Evolutionary conservation across 805 yeast species (phyloP), one percentile per base, ranked within the genome.

Genomic region (Metschnikowia arizonensis): DNA sequence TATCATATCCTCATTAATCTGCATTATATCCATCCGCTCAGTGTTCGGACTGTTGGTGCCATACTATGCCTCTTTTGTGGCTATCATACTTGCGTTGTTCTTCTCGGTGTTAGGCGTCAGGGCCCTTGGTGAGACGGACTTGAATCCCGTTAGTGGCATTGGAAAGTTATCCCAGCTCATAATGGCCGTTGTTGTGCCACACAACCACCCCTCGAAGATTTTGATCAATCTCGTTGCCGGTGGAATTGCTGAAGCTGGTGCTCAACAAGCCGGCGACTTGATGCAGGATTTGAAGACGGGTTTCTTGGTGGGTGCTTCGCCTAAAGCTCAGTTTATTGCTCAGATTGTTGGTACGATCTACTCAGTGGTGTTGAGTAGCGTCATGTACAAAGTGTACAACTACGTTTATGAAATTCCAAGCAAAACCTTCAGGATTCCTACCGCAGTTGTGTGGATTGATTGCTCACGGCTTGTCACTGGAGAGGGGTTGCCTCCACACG

Each of bases 201-300:
- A 73, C 26, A 63, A 71, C 36, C 85, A 82, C 47, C 95, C 95
- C 1, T 89, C 95, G 1, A 79, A 88, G 9, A 88, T 93, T 4
- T 67, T 91, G 33, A 81, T 88, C 36, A 93, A 91, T 60, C 69
- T 91, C 40, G 85, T 91, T 1, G 96, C 97, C 3, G 99, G 99
- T 14, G 99, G 97, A 11, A 82, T 91, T 33, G 95, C 98, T 1
- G 99, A 91, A 67, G 97, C 98, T 0, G 98, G 98, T 7, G 97
- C 99, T 2, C 98, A 93, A 67, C 99, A 91, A 66, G 97, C 98
- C 2, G 98, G 99, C 25, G 99, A 91, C 65, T 72, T 91, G 59
- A 87, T 93, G 96, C 99, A 91, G 68, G 98, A 93, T 66, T 72
- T 91, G 55, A 93, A 93, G 62, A 90, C 99, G 0, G 98, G 98